A percentile compares a stretch with the other conserved stretches of the same genome.
phyloP scores from a whole-genome alignment of 768 basidiomycete species.

The Leccinum rimulosum region DNA sequence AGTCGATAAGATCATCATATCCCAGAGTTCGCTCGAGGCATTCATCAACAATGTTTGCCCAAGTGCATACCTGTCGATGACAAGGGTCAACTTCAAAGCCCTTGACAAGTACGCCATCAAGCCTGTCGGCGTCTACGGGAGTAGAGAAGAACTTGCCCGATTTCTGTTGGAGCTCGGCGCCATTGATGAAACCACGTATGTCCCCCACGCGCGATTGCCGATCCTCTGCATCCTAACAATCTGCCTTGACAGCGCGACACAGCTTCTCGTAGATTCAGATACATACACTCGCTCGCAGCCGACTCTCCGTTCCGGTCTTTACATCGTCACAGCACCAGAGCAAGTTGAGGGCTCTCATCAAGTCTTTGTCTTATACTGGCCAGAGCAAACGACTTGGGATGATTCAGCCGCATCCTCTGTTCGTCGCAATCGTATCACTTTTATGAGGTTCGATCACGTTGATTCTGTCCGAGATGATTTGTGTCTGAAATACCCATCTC shows the following conservation, averaged over 20 bases:
- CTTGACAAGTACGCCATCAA: slow-evolving; percentile 46
- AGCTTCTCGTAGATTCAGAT: slow-evolving; percentile 16
- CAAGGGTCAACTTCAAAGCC: slow-evolving; percentile 53
- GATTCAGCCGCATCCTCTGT: slow-evolving; percentile 45
- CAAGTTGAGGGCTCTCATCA: slow-evolving; percentile 12
- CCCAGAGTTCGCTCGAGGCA: slow-evolving; percentile 44
- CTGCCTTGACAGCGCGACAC: slow-evolving; percentile 6
- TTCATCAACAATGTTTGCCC: slow-evolving; percentile 50
- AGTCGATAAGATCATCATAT: slow-evolving; percentile 67
- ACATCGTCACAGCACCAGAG: slow-evolving; percentile 13
- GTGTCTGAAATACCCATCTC: not conserved
- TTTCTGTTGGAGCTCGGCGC: slow-evolving; percentile 39
- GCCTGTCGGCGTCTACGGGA: slow-evolving; percentile 59
- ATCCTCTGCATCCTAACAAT: not conserved
- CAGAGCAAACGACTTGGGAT: slow-evolving; percentile 57
- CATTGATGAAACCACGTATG: slow-evolving; percentile 43
- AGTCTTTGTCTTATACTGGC: slow-evolving; percentile 59
- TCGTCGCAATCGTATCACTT: slow-evolving; percentile 52
- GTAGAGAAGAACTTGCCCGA: slow-evolving; percentile 46
- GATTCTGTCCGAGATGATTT: not conserved
- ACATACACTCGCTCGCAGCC: slow-evolving; percentile 3
- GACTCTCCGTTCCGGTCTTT: slow-evolving; percentile 22
- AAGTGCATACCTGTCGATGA: slow-evolving; percentile 51
- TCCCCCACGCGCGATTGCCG: not conserved
- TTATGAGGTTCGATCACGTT: slow-evolving; percentile 48